These are phyloP conservation scores for Chamaecrista fasciculata DNA, from an alignment of 306 rosid genomes.

Conservation along the genomic window DNA sequence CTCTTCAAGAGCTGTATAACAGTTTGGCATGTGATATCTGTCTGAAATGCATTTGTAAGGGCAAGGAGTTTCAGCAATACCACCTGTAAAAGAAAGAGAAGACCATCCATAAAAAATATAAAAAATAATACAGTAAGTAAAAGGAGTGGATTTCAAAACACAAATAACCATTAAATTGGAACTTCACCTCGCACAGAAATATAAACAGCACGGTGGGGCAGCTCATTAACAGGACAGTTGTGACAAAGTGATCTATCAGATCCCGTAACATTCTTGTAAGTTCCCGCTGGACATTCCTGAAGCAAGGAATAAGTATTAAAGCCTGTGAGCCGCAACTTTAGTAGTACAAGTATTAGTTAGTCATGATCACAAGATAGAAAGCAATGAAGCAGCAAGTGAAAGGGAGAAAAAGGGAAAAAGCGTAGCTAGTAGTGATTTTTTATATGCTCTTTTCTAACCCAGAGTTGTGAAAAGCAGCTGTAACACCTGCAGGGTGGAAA, in stretches of 20 bases:
- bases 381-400: constrained; percentile 17
- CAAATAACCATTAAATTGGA: constrained; percentile 19
- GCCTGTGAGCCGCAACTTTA: constrained; percentile 9
- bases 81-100: constrained; percentile 56
- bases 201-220: constrained; percentile 83
- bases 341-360: constrained; percentile 24
- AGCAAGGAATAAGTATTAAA: constrained; percentile 28
- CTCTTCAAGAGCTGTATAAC: constrained; percentile 97
- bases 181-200: constrained; percentile 74
- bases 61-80: constrained; percentile 78
- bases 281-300: constrained; percentile 96
- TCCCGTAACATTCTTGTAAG: constrained; percentile 85
- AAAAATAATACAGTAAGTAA: no score
- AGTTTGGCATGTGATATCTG: constrained; percentile 94
- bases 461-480: constrained; percentile 14
- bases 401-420: constrained; percentile 2
- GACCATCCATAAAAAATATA: no score
- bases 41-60: constrained; percentile 92
- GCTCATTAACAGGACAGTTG: constrained; percentile 67
- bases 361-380: constrained; percentile 26
- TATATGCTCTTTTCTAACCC: constrained; percentile 13
- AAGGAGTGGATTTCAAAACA: no score
- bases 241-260: constrained; percentile 80
- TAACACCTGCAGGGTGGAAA: neutral
- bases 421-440: constrained; percentile 3